Evolutionary conservation across 352 stramenopile genomes (phyloP).

Genomic region (Globisporangium paddicum): DNA sequence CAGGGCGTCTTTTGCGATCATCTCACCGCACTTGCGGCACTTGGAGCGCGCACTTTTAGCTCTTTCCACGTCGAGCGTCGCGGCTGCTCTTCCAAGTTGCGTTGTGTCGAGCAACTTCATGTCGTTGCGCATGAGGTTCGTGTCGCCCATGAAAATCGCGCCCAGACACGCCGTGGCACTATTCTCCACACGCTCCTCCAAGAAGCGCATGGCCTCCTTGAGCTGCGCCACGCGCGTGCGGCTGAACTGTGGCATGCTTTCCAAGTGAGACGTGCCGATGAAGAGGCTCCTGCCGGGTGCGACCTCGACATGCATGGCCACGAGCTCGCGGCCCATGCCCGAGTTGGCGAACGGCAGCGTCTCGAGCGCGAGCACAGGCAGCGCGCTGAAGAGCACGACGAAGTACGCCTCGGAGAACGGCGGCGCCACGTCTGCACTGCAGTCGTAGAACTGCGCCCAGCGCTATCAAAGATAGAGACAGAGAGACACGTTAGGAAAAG

Average conservation of each 20-base stretch:
- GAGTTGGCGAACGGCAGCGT: conserved; percentile 66
- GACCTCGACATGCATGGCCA: conserved; percentile 49
- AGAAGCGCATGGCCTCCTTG: conserved; percentile 40
- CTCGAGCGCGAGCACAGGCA: conserved; percentile 56
- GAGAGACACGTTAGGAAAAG: too few relatives aligned
- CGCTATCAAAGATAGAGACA: conserved; percentile 22
- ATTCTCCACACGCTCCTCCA: conserved; percentile 39
- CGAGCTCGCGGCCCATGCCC: conserved; percentile 68
- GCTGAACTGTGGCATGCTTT: conserved; percentile 61
- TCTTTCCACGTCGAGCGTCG: conserved; percentile 44
- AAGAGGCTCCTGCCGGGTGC: conserved; percentile 40
- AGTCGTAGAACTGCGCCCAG: conserved; percentile 75
- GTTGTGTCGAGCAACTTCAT: conserved; percentile 59
- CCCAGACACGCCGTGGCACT: conserved; percentile 28
- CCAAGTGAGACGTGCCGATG: conserved; percentile 63
- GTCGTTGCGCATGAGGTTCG: conserved; percentile 55
- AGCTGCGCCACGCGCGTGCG: conserved; percentile 44
- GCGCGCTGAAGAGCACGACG: conserved; percentile 68
- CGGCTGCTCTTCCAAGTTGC: conserved; percentile 16
- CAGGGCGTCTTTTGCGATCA: conserved; percentile 38
- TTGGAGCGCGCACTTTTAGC: conserved; percentile 49
- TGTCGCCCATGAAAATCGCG: conserved; percentile 76
- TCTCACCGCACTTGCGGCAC: conserved; percentile 41
- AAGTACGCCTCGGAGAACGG: conserved; percentile 76
- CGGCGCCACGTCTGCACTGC: conserved; percentile 58